Conservation (phyloP, 345 rosid species). For the Alliaria petiolata region DNA sequence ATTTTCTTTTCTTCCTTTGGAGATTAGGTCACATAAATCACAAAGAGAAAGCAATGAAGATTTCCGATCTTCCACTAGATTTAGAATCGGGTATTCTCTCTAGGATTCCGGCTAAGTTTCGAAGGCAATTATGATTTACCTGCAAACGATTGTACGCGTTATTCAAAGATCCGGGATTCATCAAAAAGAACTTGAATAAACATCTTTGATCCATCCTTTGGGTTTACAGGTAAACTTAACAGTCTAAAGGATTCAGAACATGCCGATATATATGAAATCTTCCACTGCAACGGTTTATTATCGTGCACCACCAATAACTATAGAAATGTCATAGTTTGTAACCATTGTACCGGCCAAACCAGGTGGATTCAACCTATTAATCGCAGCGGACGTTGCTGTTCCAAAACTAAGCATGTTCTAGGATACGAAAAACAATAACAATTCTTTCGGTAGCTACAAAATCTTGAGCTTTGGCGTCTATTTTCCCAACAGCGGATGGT, state of each 20-base stretch:
- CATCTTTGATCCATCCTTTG: too few species aligned
- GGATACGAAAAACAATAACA: too few species aligned
- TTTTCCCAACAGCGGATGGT: too few species aligned
- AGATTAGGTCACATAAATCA: not conserved
- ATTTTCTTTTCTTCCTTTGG: not conserved
- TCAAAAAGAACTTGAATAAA: not conserved
- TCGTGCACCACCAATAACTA: not conserved
- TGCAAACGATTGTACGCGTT: not conserved
- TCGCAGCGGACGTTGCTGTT: too few species aligned
- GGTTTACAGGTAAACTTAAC: too few species aligned
- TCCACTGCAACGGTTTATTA: not conserved
- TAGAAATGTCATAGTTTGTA: not conserved
- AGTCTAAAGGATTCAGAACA: too few species aligned
- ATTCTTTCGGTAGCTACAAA: too few species aligned
- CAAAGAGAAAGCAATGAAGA: not conserved
- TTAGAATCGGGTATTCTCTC: not conserved
- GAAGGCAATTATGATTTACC: not conserved
- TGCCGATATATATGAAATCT: not conserved
- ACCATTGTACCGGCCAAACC: not conserved
- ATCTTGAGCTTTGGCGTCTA: too few species aligned
- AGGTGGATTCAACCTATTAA: too few species aligned
- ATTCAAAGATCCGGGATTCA: not conserved
- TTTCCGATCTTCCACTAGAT: too few species aligned
- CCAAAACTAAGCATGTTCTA: too few species aligned
- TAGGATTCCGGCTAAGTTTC: not conserved